Conservation (phyloP, 1,284 basidiomycete genomes). For the Tylopilus sp. region DNA sequence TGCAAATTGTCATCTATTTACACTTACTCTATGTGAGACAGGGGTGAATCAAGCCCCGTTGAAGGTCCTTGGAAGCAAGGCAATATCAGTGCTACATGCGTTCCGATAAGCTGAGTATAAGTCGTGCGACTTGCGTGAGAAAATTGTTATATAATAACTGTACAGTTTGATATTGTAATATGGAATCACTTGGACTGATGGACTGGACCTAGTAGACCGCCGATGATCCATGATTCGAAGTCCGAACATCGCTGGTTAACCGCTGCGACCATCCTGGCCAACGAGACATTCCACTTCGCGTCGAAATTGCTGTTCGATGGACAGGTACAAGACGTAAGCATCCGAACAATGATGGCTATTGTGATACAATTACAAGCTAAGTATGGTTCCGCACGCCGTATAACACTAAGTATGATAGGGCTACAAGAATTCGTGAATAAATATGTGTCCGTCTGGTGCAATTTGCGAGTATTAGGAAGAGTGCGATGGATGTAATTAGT, state of each 20-base stretch:
- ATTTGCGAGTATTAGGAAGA: not conserved
- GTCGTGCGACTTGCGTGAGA: too few relatives aligned
- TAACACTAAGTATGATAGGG: slow-evolving; percentile 18
- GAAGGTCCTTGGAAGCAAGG: too few relatives aligned
- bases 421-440: slow-evolving; percentile 30
- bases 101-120: too few relatives aligned
- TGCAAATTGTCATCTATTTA: too few relatives aligned
- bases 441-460: slow-evolving; percentile 21
- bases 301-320: not conserved
- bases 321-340: not conserved
- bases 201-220: too few relatives aligned
- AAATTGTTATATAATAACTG: too few relatives aligned
- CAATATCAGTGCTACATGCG: too few relatives aligned
- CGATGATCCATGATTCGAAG: not conserved
- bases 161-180: too few relatives aligned
- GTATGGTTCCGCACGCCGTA: slow-evolving; percentile 4
- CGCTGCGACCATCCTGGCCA: not conserved
- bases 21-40: too few relatives aligned
- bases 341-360: not conserved
- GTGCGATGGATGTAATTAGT: slow-evolving; percentile 10
- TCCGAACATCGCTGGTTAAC: not conserved
- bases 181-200: too few relatives aligned
- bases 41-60: too few relatives aligned
- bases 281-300: not conserved
- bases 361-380: slow-evolving; percentile 17